Conservation (phyloP, 108 stramenopile species). For the Nitzschia inconspicua region DNA sequence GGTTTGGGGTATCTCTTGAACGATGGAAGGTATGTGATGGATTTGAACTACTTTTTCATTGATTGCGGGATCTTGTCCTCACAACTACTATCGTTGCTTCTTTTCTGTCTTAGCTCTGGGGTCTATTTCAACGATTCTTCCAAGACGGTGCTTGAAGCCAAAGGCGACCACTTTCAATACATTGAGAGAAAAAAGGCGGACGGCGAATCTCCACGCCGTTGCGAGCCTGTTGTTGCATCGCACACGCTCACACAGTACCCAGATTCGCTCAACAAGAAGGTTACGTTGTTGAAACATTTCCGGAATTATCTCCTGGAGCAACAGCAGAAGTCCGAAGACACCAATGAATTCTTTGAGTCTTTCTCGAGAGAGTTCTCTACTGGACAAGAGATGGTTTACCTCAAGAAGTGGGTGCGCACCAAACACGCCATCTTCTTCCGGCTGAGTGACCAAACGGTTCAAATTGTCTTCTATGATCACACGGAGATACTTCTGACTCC, state of each 20-base stretch:
- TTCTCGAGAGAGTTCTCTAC: background rate
- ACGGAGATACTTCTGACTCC: slow-evolving; percentile 90
- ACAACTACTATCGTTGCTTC: background rate
- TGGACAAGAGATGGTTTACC: slow-evolving; percentile 58
- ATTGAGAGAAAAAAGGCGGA: slow-evolving; percentile 72
- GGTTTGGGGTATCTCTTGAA: slow-evolving; percentile 94
- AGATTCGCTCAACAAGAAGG: slow-evolving; percentile 88
- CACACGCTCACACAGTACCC: slow-evolving; percentile 84
- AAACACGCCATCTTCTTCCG: slow-evolving; percentile 97
- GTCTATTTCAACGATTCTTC: slow-evolving; percentile 98
- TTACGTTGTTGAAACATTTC: slow-evolving; percentile 94
- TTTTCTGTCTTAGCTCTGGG: slow-evolving; percentile 65
- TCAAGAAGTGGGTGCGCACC: slow-evolving; percentile 98
- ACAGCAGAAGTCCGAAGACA: slow-evolving; percentile 62
- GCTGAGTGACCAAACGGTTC: slow-evolving; percentile 93
- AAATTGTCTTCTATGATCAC: slow-evolving; percentile 93
- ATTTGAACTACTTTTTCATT: background rate
- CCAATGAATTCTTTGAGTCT: background rate
- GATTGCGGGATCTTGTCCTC: background rate
- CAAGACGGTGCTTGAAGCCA: slow-evolving; percentile 86
- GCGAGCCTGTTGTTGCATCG: slow-evolving; percentile 33
- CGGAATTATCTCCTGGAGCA: slow-evolving; percentile 94
- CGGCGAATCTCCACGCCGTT: slow-evolving; percentile 18
- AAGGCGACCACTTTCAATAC: slow-evolving; percentile 85
- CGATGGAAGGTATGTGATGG: slow-evolving; percentile 85